These are phyloP conservation scores for Cydonia oblonga DNA, from an alignment of 331 rosid species.

Conservation along the genomic window DNA sequence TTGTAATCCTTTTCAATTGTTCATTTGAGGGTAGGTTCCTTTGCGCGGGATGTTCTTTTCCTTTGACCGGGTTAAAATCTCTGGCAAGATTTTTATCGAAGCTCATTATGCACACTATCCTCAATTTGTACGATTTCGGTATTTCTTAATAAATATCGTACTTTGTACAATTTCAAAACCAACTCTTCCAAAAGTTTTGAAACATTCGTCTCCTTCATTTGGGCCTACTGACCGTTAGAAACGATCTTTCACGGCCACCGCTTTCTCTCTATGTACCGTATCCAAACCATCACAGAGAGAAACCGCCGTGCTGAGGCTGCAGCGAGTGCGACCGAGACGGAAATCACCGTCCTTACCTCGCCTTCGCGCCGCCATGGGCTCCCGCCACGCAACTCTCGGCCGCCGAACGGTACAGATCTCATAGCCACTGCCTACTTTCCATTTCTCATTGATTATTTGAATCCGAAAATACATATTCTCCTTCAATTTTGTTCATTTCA, in stretches of 20 bases:
- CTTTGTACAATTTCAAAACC: too few species aligned
- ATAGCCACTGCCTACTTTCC: background rate
- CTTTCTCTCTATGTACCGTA: background rate
- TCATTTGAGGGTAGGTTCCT: too few species aligned
- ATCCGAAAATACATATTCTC: background rate
- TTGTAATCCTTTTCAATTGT: too few species aligned
- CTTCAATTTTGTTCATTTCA: background rate
- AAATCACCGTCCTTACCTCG: background rate
- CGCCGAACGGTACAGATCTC: constrained; percentile 52
- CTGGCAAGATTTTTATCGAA: too few species aligned
- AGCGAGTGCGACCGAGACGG: background rate
- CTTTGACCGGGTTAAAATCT: too few species aligned
- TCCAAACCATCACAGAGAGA: background rate
- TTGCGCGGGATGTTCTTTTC: too few species aligned
- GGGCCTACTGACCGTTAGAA: background rate
- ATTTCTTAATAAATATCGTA: too few species aligned
- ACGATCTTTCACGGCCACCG: background rate
- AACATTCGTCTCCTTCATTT: background rate
- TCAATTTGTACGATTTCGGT: too few species aligned
- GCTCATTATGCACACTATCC: too few species aligned
- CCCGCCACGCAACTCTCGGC: constrained; percentile 75
- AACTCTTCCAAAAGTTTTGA: background rate
- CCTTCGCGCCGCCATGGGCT: constrained; percentile 40
- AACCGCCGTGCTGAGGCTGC: constrained; percentile 1
- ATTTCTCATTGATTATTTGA: background rate